Evolutionary conservation across 2,329 filamentous ascomycete genomes (phyloP), one percentile per base, ranked within the genome.

Genomic region (Aspergillus japonicus): DNA sequence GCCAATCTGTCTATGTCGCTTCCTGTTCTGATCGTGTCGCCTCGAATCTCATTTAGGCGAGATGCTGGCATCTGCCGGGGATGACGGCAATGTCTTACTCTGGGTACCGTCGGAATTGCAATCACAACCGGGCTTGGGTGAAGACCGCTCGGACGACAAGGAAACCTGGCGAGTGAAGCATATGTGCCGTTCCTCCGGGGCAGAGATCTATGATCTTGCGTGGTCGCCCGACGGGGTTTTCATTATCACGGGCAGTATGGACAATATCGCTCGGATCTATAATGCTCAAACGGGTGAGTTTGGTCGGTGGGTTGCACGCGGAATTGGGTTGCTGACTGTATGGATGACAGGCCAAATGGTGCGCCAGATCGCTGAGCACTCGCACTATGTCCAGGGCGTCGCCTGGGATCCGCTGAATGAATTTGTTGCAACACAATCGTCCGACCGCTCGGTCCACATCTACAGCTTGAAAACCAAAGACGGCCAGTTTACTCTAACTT

Each of bases 201-300:
- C 93, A 11, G 95, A 99, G 76, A 98, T 99, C 67, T 99, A 99
- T 78, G 95, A 99, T 76, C 81, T 99, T 59, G 95, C 95, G 54
- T 99, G 95, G 96, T 98, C 95, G 52, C 96, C 96, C n/a, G 95
- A 99, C 76, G 92, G 91, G 44, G 82, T 88, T 44, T 95, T 96
- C 79, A 96, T 99, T 80, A 97, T 99, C 69, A 97, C 96, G 24
- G 95, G 95, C 44, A 98, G 95, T 79, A 98, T 99, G 93, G 95
- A 99, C 80, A 99, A 99, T 75, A 89, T 98, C 73, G 93, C 95
- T 60, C 87, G 94, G 61, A 98, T 99, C 69, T 98, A 97, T 82
- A 97, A 96, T 77, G 91, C 93, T 58, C 89, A 90, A 65, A 95
- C 90, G 69, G 94, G 91, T 93, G 81, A 64, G 83, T 10, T 39